Conservation (phyloP, 2,329 filamentous ascomycete genomes). For the Trichoderma semiorbis region DNA sequence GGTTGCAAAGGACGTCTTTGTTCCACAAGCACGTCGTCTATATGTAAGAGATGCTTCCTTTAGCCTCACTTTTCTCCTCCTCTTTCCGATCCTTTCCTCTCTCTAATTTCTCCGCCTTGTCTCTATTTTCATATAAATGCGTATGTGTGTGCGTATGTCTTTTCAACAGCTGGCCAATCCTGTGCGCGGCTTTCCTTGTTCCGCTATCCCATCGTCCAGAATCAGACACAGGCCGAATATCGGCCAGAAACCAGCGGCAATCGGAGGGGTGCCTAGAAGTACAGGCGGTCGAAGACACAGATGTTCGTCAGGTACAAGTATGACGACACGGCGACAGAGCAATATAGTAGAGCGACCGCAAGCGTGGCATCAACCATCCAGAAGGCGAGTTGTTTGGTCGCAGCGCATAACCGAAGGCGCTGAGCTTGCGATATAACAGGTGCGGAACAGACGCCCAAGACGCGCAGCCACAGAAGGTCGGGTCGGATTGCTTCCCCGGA, state of each 20-base stretch:
- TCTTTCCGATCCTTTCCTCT: neutral
- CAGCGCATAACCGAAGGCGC: neutral
- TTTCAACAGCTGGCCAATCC: constrained; percentile 1
- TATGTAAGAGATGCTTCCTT: neutral
- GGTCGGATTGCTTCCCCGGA: constrained; percentile 8
- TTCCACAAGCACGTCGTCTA: neutral
- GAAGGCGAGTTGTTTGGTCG: neutral
- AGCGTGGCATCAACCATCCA: constrained; percentile 14
- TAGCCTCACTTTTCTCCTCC: neutral
- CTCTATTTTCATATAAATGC: neutral
- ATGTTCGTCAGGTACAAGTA: neutral
- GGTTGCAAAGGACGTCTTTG: neutral
- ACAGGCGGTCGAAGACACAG: neutral
- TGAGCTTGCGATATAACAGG: neutral
- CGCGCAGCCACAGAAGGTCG: neutral
- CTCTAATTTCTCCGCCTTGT: neutral
- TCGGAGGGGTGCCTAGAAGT: neutral
- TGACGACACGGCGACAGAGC: neutral
- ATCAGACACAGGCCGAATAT: neutral
- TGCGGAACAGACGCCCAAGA: neutral
- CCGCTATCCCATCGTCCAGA: constrained; percentile 15
- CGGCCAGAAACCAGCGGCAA: neutral
- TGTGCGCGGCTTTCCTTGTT: constrained; percentile 6
- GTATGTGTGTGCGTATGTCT: neutral
- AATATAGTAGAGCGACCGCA: neutral